Conservation (phyloP, 208 protist species). For the Trypanosoma cruzi region DNA sequence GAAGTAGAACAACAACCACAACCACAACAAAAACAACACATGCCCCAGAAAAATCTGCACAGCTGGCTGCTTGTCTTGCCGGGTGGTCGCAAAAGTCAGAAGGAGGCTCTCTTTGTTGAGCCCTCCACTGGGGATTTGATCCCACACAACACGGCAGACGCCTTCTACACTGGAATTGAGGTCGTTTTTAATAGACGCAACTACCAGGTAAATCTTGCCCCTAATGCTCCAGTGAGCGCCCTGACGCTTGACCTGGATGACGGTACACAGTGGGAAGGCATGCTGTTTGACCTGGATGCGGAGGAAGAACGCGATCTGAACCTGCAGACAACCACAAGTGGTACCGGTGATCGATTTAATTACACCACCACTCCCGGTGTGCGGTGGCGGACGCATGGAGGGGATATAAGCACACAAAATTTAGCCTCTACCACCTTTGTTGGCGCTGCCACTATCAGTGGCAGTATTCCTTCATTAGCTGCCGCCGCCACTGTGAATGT, state of each 20-base stretch:
- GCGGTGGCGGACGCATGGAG: neutral
- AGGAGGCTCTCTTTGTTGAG: constrained; percentile 84
- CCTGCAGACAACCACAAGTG: neutral
- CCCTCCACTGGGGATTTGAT: constrained; percentile 79
- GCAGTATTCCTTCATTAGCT: neutral
- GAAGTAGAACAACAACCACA: neutral
- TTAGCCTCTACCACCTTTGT: neutral
- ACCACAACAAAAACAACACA: neutral
- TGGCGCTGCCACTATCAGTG: neutral
- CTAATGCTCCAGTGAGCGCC: constrained; percentile 49
- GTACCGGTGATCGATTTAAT: neutral
- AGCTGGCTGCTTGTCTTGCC: constrained; percentile 89
- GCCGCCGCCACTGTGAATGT: constrained; percentile 14
- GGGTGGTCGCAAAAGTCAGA: constrained; percentile 53
- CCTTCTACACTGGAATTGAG: constrained; percentile 85
- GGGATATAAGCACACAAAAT: neutral
- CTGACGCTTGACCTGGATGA: constrained; percentile 69
- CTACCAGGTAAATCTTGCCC: constrained; percentile 89
- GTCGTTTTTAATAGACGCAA: constrained; percentile 88
- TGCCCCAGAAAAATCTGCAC: constrained; percentile 40
- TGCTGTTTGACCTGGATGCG: constrained; percentile 48
- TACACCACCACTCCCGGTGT: neutral
- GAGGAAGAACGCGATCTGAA: constrained; percentile 25
- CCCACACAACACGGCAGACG: constrained; percentile 34
- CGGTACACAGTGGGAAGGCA: constrained; percentile 72